Evolutionary conservation across 2,329 filamentous ascomycete genomes (phyloP).

Genomic region (Escovopsis sp.): DNA sequence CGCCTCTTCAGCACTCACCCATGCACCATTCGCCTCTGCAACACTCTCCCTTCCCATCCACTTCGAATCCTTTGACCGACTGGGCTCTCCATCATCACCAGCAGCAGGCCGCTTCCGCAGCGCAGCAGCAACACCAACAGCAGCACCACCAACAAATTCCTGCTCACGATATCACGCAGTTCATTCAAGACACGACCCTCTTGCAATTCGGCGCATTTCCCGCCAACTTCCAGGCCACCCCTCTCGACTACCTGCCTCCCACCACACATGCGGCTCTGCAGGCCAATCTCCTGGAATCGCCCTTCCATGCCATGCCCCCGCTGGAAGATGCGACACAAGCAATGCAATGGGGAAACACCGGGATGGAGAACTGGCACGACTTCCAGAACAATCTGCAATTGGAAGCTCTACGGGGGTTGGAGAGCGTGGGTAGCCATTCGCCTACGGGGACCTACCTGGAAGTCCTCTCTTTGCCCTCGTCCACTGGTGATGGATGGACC

Average conservation of each 20-base stretch:
- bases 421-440: conserved; percentile 30
- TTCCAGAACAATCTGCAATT: conserved; percentile 50
- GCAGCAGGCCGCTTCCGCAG: conserved; percentile 20
- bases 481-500: conserved; percentile 78
- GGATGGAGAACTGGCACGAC: conserved; percentile 66
- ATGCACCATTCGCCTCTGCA: conserved; percentile 34
- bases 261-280: conserved; percentile 51
- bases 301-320: conserved; percentile 44
- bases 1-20: conserved; percentile 37
- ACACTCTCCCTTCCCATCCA: conserved; percentile 39
- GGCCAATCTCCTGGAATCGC: conserved; percentile 46
- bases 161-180: conserved; percentile 33
- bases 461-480: conserved; percentile 66
- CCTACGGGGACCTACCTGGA: conserved; percentile 53
- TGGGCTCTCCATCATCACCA: conserved; percentile 46
- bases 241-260: conserved; percentile 46
- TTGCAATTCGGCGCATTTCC: conserved; percentile 40
- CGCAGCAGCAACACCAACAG: conserved; percentile 16
- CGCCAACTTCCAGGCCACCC: conserved; percentile 36
- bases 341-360: conserved; percentile 43
- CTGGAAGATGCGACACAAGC: conserved; percentile 40
- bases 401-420: conserved; percentile 26
- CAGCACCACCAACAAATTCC: conserved; percentile 14
- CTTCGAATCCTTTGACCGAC: conserved; percentile 40
- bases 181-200: conserved; percentile 43